Evolutionary conservation across 2,329 filamentous ascomycete genomes (phyloP), one percentile per base, ranked within the genome.

Genomic region (Pseudogymnoascus sp.): DNA sequence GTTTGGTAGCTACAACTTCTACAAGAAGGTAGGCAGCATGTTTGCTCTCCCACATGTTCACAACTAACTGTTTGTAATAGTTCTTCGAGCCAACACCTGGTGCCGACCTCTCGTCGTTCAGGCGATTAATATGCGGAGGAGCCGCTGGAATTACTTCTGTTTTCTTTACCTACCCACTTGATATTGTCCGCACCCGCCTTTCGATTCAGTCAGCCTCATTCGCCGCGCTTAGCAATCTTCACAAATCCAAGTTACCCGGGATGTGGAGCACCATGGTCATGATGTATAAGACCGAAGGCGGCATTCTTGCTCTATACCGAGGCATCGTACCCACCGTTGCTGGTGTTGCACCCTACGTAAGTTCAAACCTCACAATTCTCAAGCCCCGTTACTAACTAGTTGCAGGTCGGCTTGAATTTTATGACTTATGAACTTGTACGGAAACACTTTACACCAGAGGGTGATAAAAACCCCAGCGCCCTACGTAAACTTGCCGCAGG

Each of bases 131-230:
- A n/a, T 97, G 93, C 72, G 95, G 95, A 75, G 95, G 92, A 43
- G 79, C 91, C 62, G 95, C 95, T 21, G 95, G 95, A 65, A 91
- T 99, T 71, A 99, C 95, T 1, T 99, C 95, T 9, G 95, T 99
- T 64, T 89, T 91, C 64, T 88, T 90, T 72, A 99, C 95, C 60
- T 99, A 99, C 75, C 95, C 95, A 12, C 88, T 99, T 68, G 95
- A 99, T 73, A 99, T 99, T 72, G 93, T 97, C 65, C 90, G 95
- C 66, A 99, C 95, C 21, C 88, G 95, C 42, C 80, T 99, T 59
- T 97, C 93, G 6, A 97, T 99, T 62, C 95, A 99, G 75, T 93
- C 92, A 2, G 95, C 95, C n/a, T 97, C 93, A 4, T 97, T 99
- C 75, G 85, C 88, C 23, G 88, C 85, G 65, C 82, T 97, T 12